Conservation (phyloP, 345 rosid species). For the Syzygium aromaticum region DNA sequence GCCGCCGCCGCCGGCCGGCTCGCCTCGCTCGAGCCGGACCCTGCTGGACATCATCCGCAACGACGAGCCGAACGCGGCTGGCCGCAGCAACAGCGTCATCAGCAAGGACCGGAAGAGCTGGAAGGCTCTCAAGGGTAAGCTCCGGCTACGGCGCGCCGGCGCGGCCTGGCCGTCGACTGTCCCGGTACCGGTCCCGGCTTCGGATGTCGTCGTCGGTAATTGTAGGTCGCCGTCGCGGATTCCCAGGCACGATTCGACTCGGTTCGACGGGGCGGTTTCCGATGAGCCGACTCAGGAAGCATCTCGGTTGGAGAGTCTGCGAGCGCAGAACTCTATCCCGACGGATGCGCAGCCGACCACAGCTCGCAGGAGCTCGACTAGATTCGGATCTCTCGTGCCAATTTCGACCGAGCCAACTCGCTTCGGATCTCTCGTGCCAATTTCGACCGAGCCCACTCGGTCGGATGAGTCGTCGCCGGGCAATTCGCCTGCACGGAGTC, state of each 20-base stretch:
- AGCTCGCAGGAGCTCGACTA: slow-evolving; percentile 38
- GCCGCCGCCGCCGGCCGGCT: slow-evolving; percentile 7
- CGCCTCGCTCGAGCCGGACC: slow-evolving; percentile 18
- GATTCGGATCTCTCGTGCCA: slow-evolving; percentile 16
- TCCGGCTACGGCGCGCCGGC: slow-evolving; percentile 64
- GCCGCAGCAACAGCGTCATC: slow-evolving; percentile 8
- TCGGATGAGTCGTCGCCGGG: slow-evolving; percentile 19
- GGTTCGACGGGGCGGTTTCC: slow-evolving; percentile 10
- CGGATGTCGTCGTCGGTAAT: slow-evolving; percentile 36
- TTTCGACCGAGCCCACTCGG: slow-evolving; percentile 4
- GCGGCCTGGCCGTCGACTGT: slow-evolving; percentile 61
- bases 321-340: not conserved
- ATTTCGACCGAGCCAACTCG: slow-evolving; percentile 14
- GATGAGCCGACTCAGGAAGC: slow-evolving; percentile 5
- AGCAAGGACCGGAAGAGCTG: slow-evolving; percentile 63
- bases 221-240: slow-evolving; percentile 16
- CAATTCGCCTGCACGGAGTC: slow-evolving; percentile 8
- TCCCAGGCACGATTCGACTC: slow-evolving; percentile 10
- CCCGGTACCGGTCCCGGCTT: slow-evolving; percentile 36
- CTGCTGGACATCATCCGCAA: slow-evolving; percentile 54
- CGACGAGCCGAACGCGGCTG: slow-evolving; percentile 35
- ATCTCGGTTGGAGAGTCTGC: not conserved
- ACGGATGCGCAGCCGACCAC: not conserved
- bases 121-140: slow-evolving; percentile 63
- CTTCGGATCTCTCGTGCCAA: slow-evolving; percentile 11